Base-by-base conservation (phyloP, 257 asterid species). In the Ballota nigra region DNA sequence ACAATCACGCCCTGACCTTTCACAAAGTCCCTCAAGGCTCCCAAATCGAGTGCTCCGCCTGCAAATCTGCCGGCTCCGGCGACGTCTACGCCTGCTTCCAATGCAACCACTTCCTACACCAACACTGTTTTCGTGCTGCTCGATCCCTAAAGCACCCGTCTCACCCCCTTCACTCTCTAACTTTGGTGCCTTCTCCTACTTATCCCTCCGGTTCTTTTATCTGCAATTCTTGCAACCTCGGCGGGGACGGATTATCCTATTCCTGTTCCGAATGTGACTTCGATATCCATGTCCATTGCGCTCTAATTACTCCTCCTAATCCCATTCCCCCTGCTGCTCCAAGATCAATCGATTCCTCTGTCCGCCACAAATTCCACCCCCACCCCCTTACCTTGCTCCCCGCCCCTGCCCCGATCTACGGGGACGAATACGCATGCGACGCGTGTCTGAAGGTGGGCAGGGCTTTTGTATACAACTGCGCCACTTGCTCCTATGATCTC, bases 281-380 rank as follows among this genome's bases (percentile, higher is more conserved):
- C 62, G 92, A 87, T 68, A 80, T 85, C 16, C 92, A 87, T 66
- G 73, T 87, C 64, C 81, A 77, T 34, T 87, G 92, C 41, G 92
- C 92, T 26, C 72, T 63, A 60, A 15, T 66, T 33, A 8, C 38
- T 33, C 80, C 86, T 10, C 73, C 53, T 69, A 57, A 38, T 26
- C 9, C 38, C 43, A 57, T 53, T 69, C 18, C 71, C 62, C 62
- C 29, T 8, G 2, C 4, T 8, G 19, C 18, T 40, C 70, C 70
- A 1, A 57, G 11, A 38, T 49, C 70, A 5, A 41, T 29, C 29
- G 8, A 59, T 47, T 22, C 71, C 45, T 28, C 24, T 18, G 63
- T 82, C 71, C 75, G 52, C 0, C 92, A 86, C 59, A 77, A 84
- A 26, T 84, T 82, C 52, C 89, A 86, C 79, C 86, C 83, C 12